Evolutionary conservation across 371 early-diverging fungal genomes (phyloP).

Genomic region (Vittaforma corneae): DNA sequence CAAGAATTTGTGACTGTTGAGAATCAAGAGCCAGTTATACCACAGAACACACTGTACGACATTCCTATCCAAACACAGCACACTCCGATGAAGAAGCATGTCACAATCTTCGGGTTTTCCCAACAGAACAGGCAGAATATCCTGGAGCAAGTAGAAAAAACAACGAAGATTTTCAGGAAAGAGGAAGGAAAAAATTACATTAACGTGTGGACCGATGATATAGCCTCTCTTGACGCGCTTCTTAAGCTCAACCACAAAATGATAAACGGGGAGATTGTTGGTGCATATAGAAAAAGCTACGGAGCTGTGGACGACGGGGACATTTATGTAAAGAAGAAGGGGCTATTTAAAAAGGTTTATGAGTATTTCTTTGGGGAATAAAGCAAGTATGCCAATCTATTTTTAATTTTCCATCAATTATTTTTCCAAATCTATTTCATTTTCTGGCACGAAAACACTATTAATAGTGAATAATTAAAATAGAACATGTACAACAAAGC

Average conservation of each 20-base stretch:
- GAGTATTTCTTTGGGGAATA: slow-evolving; percentile 57
- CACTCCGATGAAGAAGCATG: slow-evolving; percentile 11
- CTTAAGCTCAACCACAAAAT: slow-evolving; percentile 30
- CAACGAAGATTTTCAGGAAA: slow-evolving; percentile 39
- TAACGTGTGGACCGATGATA: slow-evolving; percentile 44
- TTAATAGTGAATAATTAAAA: too few relatives aligned
- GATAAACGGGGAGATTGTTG: slow-evolving; percentile 57
- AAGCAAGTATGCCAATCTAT: too few relatives aligned
- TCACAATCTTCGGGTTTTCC: slow-evolving; percentile 54
- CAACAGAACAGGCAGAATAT: slow-evolving; percentile 44
- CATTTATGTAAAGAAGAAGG: slow-evolving; percentile 48
- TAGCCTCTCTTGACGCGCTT: slow-evolving; percentile 28
- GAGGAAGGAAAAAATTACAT: slow-evolving; percentile 57
- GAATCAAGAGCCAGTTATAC: slow-evolving; percentile 12
- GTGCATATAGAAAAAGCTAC: slow-evolving; percentile 41
- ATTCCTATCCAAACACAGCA: slow-evolving; percentile 8
- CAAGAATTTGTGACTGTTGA: not conserved
- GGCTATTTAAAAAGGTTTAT: slow-evolving; percentile 43
- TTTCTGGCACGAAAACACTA: too few relatives aligned
- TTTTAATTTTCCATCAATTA: too few relatives aligned
- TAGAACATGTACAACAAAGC: too few relatives aligned
- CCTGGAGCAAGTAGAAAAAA: slow-evolving; percentile 34
- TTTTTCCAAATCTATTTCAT: too few relatives aligned
- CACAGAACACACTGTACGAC: slow-evolving; percentile 42
- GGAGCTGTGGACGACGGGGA: slow-evolving; percentile 30